Evolutionary conservation across 2,329 filamentous ascomycete genomes (phyloP).

Genomic region (Venturiaceae sp.): DNA sequence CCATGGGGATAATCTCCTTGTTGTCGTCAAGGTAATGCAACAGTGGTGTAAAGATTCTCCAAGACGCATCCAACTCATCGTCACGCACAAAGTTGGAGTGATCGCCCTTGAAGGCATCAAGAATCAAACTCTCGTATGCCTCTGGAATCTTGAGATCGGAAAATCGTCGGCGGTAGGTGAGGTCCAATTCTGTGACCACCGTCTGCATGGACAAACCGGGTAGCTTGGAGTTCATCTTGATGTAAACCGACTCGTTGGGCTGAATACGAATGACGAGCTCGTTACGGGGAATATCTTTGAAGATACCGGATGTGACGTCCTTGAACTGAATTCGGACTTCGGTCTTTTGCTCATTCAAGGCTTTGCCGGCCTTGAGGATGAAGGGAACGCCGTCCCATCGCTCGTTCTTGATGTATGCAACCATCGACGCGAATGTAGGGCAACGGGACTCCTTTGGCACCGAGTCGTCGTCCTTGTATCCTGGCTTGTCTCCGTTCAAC

Average conservation of each 20-base stretch:
- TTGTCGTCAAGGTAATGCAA: slow-evolving; percentile 98
- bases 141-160: slow-evolving; percentile 99
- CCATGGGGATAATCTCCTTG: slow-evolving; percentile 99
- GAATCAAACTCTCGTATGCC: slow-evolving; percentile 94
- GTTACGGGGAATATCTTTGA: slow-evolving; percentile 99
- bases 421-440: slow-evolving; percentile 95
- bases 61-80: slow-evolving; percentile 84
- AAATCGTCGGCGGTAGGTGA: slow-evolving; percentile 96
- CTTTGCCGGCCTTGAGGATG: slow-evolving; percentile 98
- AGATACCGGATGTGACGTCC: slow-evolving; percentile 97
- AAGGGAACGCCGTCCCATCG: slow-evolving; percentile 98
- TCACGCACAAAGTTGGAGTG: slow-evolving; percentile 80
- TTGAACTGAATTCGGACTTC: slow-evolving; percentile 99
- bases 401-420: slow-evolving; percentile 99
- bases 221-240: slow-evolving; percentile 99
- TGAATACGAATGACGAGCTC: slow-evolving; percentile 99
- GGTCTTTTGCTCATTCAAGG: slow-evolving; percentile 98
- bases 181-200: slow-evolving; percentile 93
- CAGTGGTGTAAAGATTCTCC: slow-evolving; percentile 96
- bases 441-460: slow-evolving; percentile 95
- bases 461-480: slow-evolving; percentile 98
- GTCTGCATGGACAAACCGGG: slow-evolving; percentile 99
- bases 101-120: slow-evolving; percentile 96
- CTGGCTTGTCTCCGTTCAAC: slow-evolving; percentile 88
- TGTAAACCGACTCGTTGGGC: slow-evolving; percentile 98